Evolutionary conservation across 1,139 yeast genomes (phyloP).

Genomic region (Pichia norvegensis): DNA sequence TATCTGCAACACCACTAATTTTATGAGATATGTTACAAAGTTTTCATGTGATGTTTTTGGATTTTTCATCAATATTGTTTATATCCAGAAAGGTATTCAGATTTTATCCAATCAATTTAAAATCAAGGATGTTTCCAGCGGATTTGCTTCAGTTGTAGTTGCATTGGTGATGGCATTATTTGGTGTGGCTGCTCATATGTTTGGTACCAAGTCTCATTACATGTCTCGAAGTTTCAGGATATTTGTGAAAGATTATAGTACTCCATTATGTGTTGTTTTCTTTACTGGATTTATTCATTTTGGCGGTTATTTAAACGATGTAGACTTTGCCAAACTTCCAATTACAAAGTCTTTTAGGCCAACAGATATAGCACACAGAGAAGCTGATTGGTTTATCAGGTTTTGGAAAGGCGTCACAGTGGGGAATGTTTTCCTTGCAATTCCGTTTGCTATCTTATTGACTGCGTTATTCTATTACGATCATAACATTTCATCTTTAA

Average conservation of each 20-base stretch:
- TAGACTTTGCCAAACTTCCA: constrained; percentile 55
- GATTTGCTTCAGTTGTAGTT: constrained; percentile 69
- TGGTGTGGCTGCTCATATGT: constrained; percentile 57
- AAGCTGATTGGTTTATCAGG: constrained; percentile 61
- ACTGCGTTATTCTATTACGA: constrained; percentile 87
- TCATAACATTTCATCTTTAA: constrained; percentile 87
- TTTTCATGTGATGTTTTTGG: constrained; percentile 95
- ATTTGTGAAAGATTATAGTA: constrained; percentile 76
- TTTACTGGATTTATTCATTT: constrained; percentile 90
- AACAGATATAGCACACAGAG: constrained; percentile 39
- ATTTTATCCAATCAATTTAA: constrained; percentile 65
- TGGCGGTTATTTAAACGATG: constrained; percentile 59
- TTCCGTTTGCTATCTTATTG: constrained; percentile 83
- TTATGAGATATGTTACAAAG: constrained; percentile 63
- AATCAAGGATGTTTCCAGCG: constrained; percentile 38
- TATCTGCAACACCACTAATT: constrained; percentile 58
- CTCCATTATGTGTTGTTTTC: constrained; percentile 74
- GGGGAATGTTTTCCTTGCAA: constrained; percentile 73
- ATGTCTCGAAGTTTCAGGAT: constrained; percentile 56
- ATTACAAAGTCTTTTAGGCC: constrained; percentile 72
- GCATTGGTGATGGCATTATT: constrained; percentile 67
- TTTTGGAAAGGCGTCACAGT: constrained; percentile 68
- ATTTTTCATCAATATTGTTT: constrained; percentile 80
- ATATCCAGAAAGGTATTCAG: constrained; percentile 85
- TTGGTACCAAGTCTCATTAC: constrained; percentile 55